Evolutionary conservation across 108 stramenopile species (phyloP).

Genomic region (Phaeodactylum tricornutum): DNA sequence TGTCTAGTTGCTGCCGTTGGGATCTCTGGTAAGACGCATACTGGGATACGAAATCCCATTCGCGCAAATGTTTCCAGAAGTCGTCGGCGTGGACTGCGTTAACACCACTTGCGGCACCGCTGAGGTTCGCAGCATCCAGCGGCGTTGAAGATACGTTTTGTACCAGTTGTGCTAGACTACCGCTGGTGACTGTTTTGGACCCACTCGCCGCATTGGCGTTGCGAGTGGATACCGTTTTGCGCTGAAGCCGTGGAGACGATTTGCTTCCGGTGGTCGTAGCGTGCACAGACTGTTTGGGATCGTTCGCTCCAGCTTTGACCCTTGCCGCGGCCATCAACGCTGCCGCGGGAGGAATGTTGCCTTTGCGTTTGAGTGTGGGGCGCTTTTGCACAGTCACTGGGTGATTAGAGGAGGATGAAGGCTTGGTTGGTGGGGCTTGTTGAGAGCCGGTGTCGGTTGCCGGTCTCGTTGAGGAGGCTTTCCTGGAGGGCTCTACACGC

Average conservation of each 20-base stretch:
- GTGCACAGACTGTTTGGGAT: neutral
- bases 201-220: neutral
- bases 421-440: no score
- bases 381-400: neutral
- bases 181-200: neutral
- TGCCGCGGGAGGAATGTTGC: neutral
- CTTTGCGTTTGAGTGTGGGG: neutral
- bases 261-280: neutral
- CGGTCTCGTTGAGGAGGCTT: no score
- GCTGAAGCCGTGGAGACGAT: neutral
- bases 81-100: slow-evolving; percentile 33
- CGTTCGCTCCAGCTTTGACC: neutral
- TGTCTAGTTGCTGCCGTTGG: slow-evolving; percentile 4
- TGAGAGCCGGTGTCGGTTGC: no score
- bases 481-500: no score
- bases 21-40: slow-evolving; percentile 14
- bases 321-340: neutral
- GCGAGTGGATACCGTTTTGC: neutral
- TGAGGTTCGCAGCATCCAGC: neutral
- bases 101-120: neutral
- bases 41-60: slow-evolving; percentile 71
- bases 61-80: slow-evolving; percentile 70
- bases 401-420: no score
- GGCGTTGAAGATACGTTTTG: neutral
- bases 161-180: slow-evolving; percentile 1